Percentiles rank a stretch among this genome's conserved stretches.
Evolutionary conservation across 345 rosid genomes (phyloP).

Genomic region (Eutrema yunnanense): DNA sequence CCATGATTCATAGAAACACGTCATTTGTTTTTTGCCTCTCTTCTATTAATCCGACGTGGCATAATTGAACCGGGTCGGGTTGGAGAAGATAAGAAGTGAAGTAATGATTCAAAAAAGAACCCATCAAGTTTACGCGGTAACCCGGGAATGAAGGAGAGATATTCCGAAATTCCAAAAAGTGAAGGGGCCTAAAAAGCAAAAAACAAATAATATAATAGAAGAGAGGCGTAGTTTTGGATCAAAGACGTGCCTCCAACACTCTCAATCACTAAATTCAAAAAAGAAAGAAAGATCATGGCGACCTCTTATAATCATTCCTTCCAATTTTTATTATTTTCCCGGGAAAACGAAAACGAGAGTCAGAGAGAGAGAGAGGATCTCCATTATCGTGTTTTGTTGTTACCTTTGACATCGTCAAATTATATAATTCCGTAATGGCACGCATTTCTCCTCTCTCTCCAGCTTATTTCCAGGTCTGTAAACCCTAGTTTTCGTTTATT

Average conservation of each 20-base stretch:
- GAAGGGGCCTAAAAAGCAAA: too few relatives aligned
- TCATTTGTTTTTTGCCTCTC: background rate
- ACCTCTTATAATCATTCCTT: background rate
- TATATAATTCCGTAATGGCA: conserved; percentile 16
- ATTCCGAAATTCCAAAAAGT: background rate
- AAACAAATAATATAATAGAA: conserved; percentile 16
- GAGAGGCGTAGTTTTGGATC: background rate
- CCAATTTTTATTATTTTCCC: conserved; percentile 7
- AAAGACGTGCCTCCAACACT: conserved; percentile 28
- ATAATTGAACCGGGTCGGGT: background rate
- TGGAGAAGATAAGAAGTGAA: background rate
- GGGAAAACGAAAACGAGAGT: conserved; percentile 10
- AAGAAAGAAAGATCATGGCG: conserved; percentile 10
- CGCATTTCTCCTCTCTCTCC: conserved; percentile 21
- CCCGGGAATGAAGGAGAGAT: conserved; percentile 24
- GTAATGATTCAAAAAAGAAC: background rate
- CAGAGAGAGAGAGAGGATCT: conserved; percentile 9
- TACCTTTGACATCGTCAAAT: conserved; percentile 10
- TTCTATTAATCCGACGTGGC: background rate
- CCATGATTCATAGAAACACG: too few relatives aligned
- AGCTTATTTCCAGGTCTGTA: conserved; percentile 16
- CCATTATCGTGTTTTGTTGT: conserved; percentile 14
- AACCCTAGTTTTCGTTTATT: background rate
- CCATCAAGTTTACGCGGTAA: conserved; percentile 35
- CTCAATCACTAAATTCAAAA: background rate